These are phyloP conservation scores for Trichoderma brevicompactum DNA, from an alignment of 2,329 filamentous ascomycete genomes.

Conservation along the genomic window DNA sequence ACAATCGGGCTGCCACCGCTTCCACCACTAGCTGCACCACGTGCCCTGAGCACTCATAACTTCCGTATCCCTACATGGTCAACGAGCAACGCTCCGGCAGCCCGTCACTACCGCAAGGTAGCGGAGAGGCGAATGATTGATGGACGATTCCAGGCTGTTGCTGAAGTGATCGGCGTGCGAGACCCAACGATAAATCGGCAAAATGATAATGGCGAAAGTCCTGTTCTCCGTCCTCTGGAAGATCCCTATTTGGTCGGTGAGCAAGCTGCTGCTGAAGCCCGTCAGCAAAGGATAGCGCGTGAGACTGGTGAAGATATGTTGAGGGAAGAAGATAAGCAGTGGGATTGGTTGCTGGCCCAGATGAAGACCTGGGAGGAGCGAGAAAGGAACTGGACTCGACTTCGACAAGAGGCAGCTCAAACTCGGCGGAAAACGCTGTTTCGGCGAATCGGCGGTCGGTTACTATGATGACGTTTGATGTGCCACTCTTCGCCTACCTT, in stretches of 20 bases:
- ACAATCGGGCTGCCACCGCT: conserved; percentile 57
- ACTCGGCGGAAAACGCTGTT: conserved; percentile 45
- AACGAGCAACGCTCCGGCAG: conserved; percentile 56
- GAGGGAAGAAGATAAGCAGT: conserved; percentile 60
- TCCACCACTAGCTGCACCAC: conserved; percentile 46
- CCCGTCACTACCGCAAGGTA: conserved; percentile 66
- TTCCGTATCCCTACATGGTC: conserved; percentile 66
- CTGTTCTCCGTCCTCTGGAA: conserved; percentile 58
- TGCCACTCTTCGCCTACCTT: neutral
- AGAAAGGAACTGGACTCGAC: conserved; percentile 53
- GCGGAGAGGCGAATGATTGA: conserved; percentile 63
- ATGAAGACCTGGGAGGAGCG: conserved; percentile 57
- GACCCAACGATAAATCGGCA: conserved; percentile 19
- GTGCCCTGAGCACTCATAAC: conserved; percentile 51
- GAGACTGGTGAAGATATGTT: conserved; percentile 61
- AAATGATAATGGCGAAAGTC: conserved; percentile 22
- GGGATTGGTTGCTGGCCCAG: conserved; percentile 63
- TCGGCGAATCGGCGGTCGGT: conserved; percentile 46
- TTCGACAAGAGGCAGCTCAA: conserved; percentile 46
- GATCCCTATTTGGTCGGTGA: conserved; percentile 71
- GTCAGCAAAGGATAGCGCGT: conserved; percentile 60
- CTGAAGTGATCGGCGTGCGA: conserved; percentile 30
- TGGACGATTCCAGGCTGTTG: conserved; percentile 42
- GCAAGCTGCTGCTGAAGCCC: conserved; percentile 61
- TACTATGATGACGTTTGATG: conserved; percentile 27